Base-by-base conservation (phyloP, 139 green algal genomes). In the Marvania coccoides region DNA sequence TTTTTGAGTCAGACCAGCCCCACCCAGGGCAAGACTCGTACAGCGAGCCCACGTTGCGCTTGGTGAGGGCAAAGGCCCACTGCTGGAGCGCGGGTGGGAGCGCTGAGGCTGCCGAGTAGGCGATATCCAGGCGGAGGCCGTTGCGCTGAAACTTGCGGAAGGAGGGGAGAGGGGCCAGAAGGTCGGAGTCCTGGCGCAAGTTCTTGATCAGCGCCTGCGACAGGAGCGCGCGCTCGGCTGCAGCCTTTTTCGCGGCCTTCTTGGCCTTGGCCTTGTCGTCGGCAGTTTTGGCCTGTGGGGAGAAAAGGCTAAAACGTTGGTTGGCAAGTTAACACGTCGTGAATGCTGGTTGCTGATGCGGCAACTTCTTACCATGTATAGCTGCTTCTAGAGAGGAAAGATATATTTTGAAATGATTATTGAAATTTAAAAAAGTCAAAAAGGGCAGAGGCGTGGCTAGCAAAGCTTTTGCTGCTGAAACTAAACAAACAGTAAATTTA, bases 1-100 rank as follows among this genome's bases (percentile, higher is more conserved):
- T 83, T 19, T 61, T 61, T 2, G 29, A 35, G 12, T 70, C 36
- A 40, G 61, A 67, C 77, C 77, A 84, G 26, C 74, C 77, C 70
- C 77, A 83, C 1, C 47, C 70, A 1, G 63, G 63, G 63, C 71
- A 77, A n/a, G 33, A 38, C 10, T 72, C 53, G 29, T 77, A 79
- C 40, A 73, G 46, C 2, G 47, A 23, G 39, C 73, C 36, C 37
- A 71, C 40, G n/a, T 66, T 31, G 14, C 9, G 28, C 23, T 56
- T 26, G 54, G 34, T 58, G 3, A 66, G 34, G 6, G 54, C 14
- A 58, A 66, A 26, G 42, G 31, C 15, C 59, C 59, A 66, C n/a
- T n/a, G n/a, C n/a, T n/a, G n/a, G n/a, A 51, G 42, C 42, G 19
- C 42, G 42, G 19, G 19, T 51, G 42, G 42, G 19, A 51, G 19